Percentiles rank a stretch among this genome's conserved stretches.
Conservation (phyloP, 148 eudicot species). For the Rhododendron ferrugineum region DNA sequence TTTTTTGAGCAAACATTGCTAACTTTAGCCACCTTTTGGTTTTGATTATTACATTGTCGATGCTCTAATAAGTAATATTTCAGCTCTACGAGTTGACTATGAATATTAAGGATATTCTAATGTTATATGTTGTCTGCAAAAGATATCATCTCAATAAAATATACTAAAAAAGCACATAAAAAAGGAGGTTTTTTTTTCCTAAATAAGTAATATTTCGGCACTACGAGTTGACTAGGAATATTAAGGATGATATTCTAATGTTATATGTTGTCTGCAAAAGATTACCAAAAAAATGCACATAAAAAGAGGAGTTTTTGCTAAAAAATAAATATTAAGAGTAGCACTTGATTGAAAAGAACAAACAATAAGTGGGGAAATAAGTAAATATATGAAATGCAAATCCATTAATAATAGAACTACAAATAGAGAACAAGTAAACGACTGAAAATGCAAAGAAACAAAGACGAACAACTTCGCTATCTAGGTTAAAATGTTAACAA, state of each 20-base stretch:
- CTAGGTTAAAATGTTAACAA: not conserved
- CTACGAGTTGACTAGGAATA: not conserved
- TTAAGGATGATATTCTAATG: not conserved
- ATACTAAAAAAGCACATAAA: too few species aligned
- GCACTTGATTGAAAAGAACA: not conserved
- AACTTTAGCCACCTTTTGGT: too few species aligned
- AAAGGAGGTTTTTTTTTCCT: too few species aligned
- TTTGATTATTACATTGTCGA: too few species aligned
- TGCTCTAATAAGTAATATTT: not conserved
- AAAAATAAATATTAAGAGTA: not conserved
- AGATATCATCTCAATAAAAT: too few species aligned
- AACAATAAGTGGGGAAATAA: not conserved
- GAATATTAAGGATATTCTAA: not conserved
- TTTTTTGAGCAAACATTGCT: too few species aligned
- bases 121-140: too few species aligned
- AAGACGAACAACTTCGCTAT: not conserved
- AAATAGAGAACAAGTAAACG: not conserved
- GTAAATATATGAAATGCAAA: not conserved
- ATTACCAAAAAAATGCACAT: not conserved
- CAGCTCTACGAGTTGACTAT: not conserved
- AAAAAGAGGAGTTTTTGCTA: not conserved
- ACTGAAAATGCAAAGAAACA: not conserved
- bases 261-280: not conserved
- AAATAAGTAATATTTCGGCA: too few species aligned
- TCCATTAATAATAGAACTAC: not conserved